Evolutionary conservation across 768 basidiomycete species (phyloP).

Genomic region (Inosperma sp.): DNA sequence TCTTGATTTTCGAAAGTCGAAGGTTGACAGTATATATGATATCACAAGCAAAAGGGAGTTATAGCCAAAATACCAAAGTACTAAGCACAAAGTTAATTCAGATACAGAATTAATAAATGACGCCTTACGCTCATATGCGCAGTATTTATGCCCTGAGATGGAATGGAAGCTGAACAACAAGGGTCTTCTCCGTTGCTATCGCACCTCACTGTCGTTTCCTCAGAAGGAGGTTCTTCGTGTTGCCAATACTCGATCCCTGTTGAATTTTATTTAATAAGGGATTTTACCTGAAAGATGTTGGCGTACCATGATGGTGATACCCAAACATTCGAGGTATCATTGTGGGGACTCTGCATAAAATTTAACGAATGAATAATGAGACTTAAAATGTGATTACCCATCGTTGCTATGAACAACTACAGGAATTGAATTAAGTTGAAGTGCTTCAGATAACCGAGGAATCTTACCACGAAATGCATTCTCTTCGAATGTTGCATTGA

Average conservation of each 20-base stretch:
- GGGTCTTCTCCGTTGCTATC: conserved; percentile 45
- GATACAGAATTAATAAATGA: not conserved
- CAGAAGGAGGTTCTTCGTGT: conserved; percentile 37
- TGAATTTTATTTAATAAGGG: not conserved
- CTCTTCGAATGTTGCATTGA: conserved; percentile 38
- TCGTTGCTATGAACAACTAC: conserved; percentile 50
- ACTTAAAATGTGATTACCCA: conserved; percentile 28
- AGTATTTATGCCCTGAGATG: conserved; percentile 40
- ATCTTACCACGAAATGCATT: conserved; percentile 40
- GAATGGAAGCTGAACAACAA: conserved; percentile 44
- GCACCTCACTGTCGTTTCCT: conserved; percentile 40
- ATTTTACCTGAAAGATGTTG: not conserved
- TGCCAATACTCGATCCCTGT: conserved; percentile 52
- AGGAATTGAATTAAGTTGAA: not conserved
- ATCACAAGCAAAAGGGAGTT: conserved; percentile 37
- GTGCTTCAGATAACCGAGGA: not conserved
- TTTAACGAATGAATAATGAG: not conserved
- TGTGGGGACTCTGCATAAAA: conserved; percentile 41
- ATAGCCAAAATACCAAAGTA: conserved; percentile 38
- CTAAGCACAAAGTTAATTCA: conserved; percentile 16
- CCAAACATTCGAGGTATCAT: conserved; percentile 45
- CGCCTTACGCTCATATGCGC: conserved; percentile 43
- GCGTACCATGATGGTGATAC: conserved; percentile 50
- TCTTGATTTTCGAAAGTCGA: not conserved
- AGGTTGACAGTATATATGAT: not conserved